Percentiles rank a stretch among this genome's conserved stretches.
Evolutionary conservation across 2,329 filamentous ascomycete species (phyloP).

Genomic region (Neonectria sp.): DNA sequence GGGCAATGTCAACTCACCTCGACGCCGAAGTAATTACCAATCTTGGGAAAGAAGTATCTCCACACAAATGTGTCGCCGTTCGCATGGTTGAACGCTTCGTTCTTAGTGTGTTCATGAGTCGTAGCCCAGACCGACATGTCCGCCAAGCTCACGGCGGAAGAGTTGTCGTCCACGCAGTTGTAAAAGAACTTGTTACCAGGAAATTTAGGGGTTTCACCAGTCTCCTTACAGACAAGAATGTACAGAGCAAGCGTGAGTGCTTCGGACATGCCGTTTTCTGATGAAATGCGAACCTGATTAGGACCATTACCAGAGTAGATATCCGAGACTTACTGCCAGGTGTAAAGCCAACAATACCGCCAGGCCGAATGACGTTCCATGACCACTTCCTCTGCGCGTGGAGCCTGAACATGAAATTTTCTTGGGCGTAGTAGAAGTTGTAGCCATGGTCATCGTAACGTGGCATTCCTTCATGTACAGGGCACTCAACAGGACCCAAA

Average conservation of each 20-base stretch:
- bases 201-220: slow-evolving; percentile 4
- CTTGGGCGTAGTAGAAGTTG: slow-evolving; percentile 20
- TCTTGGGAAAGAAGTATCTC: slow-evolving; percentile 17
- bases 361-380: slow-evolving; percentile 16
- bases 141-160: slow-evolving; percentile 14
- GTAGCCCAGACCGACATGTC: slow-evolving; percentile 24
- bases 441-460: slow-evolving; percentile 4
- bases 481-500: slow-evolving; percentile 5
- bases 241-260: slow-evolving; percentile 14
- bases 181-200: slow-evolving; percentile 14
- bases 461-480: background rate
- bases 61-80: slow-evolving; percentile 21
- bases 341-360: slow-evolving; percentile 14
- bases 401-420: slow-evolving; percentile 10
- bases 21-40: slow-evolving; percentile 12
- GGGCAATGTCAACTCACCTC: slow-evolving; percentile 5
- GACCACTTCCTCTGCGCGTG: background rate
- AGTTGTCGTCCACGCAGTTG: slow-evolving; percentile 8
- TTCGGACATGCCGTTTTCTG: slow-evolving; percentile 16
- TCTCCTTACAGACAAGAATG: slow-evolving; percentile 7
- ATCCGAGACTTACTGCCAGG: slow-evolving; percentile 2
- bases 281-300: background rate
- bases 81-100: slow-evolving; percentile 23
- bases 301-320: background rate
- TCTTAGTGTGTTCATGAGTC: slow-evolving; percentile 17